Evolutionary conservation across 2,329 filamentous ascomycete species (phyloP).

Genomic region (Pseudogymnoascus sp.): DNA sequence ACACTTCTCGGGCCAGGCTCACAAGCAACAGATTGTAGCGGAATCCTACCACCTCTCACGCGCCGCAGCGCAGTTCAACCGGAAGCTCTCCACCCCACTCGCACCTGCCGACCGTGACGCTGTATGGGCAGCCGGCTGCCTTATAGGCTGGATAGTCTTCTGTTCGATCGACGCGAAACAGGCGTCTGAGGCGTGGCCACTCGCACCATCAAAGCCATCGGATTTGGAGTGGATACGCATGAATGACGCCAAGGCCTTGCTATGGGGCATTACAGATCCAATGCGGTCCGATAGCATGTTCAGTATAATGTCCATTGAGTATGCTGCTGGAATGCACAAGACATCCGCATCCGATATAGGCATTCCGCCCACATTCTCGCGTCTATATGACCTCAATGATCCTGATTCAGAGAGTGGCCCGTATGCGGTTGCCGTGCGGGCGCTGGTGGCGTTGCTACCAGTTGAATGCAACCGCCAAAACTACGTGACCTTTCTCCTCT

Average conservation of each 20-base stretch:
- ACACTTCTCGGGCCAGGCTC: conserved; percentile 25
- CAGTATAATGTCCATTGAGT: conserved; percentile 12
- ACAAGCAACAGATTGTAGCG: conserved; percentile 22
- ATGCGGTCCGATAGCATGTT: conserved; percentile 40
- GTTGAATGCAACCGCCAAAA: conserved; percentile 29
- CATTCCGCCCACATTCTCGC: conserved; percentile 13
- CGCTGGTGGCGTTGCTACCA: conserved; percentile 10
- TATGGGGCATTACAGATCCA: conserved; percentile 44
- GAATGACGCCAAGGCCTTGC: conserved; percentile 44
- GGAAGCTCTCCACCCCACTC: conserved; percentile 31
- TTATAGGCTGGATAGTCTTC: conserved; percentile 39
- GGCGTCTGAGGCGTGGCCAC: conserved; percentile 46
- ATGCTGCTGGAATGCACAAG: not conserved
- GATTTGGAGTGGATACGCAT: conserved; percentile 53
- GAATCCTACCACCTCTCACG: conserved; percentile 41
- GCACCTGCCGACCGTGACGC: conserved; percentile 36
- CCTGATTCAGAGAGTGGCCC: conserved; percentile 11
- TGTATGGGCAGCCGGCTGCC: conserved; percentile 38
- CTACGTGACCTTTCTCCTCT: conserved; percentile 37
- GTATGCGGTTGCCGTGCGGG: conserved; percentile 13
- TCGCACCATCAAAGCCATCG: conserved; percentile 32
- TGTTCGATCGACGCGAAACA: conserved; percentile 34
- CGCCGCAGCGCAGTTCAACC: conserved; percentile 39
- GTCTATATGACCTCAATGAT: conserved; percentile 12
- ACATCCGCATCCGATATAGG: conserved; percentile 9